Percentiles rank a stretch among this genome's conserved stretches.
Evolutionary conservation across 148 eudicot genomes (phyloP).

Genomic region (Fagopyrum tataricum): DNA sequence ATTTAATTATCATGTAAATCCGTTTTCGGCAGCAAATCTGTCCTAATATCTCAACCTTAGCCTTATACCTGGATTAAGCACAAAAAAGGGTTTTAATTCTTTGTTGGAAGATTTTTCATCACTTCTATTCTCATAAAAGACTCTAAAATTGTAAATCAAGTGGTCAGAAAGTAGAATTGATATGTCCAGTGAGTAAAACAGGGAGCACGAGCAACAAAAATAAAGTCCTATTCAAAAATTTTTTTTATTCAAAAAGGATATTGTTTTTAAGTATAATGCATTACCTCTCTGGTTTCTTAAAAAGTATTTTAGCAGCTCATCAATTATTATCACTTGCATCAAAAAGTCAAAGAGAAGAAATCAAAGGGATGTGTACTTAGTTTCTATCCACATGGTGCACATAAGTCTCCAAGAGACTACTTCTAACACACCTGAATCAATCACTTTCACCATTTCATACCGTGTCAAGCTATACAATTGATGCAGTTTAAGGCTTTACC

Average conservation of each 20-base stretch:
- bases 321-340: conserved; percentile 82
- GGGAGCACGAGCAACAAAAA: not conserved
- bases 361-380: not conserved
- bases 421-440: too few species aligned
- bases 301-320: conserved; percentile 85
- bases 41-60: conserved; percentile 51
- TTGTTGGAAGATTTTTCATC: not conserved
- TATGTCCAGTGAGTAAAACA: not conserved
- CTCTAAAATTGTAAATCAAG: conserved; percentile 1
- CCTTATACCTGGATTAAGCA: conserved; percentile 43
- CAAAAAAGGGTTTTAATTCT: not conserved
- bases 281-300: conserved; percentile 70
- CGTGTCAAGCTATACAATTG: too few species aligned
- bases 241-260: not conserved
- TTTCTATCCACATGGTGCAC: not conserved
- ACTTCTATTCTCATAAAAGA: not conserved
- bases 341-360: conserved; percentile 2
- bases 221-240: not conserved
- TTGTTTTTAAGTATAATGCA: not conserved
- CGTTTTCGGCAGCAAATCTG: conserved; percentile 70
- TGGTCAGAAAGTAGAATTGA: not conserved
- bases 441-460: too few species aligned
- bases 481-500: too few species aligned
- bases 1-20: conserved; percentile 63
- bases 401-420: not conserved